These are phyloP conservation scores for Rubia tinctorum DNA, from an alignment of 305 asterid species.

Conservation along the genomic window DNA sequence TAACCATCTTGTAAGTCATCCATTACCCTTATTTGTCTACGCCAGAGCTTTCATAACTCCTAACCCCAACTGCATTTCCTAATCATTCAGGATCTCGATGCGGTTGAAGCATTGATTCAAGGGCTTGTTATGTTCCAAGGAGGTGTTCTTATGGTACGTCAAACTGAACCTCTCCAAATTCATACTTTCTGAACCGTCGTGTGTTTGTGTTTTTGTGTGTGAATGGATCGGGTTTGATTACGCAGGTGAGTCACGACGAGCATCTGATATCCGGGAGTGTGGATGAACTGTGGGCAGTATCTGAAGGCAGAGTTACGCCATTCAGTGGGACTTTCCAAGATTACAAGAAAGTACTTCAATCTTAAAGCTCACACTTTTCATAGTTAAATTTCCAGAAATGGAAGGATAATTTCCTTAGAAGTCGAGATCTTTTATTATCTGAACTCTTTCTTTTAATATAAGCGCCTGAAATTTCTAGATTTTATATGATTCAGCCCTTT, in stretches of 20 bases:
- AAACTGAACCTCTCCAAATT: slow-evolving; percentile 4
- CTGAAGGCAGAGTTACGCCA: slow-evolving; percentile 71
- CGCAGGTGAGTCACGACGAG: slow-evolving; percentile 95
- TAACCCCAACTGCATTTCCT: background rate
- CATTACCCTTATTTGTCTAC: background rate
- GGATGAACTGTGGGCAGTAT: slow-evolving; percentile 88
- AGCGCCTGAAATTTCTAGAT: too few relatives aligned
- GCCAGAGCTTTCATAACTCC: background rate
- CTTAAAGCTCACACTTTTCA: slow-evolving; percentile 13
- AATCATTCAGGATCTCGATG: slow-evolving; percentile 77
- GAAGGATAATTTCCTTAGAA: background rate
- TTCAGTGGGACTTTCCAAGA: slow-evolving; percentile 84
- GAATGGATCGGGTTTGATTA: slow-evolving; percentile 1
- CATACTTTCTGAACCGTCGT: background rate
- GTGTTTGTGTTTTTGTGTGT: background rate
- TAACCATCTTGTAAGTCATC: slow-evolving; percentile 86
- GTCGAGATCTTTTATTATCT: background rate
- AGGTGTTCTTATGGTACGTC: slow-evolving; percentile 90
- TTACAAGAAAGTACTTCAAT: slow-evolving; percentile 80
- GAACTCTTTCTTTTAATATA: background rate
- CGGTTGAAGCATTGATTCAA: slow-evolving; percentile 96
- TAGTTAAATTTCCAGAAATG: background rate
- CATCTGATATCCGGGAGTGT: slow-evolving; percentile 95
- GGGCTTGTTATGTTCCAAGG: slow-evolving; percentile 98
- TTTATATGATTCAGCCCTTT: too few relatives aligned